A percentile compares a stretch with the other conserved stretches of the same genome.
Conservation (phyloP, 441 rosid species). For the Erodium moschatum region DNA sequence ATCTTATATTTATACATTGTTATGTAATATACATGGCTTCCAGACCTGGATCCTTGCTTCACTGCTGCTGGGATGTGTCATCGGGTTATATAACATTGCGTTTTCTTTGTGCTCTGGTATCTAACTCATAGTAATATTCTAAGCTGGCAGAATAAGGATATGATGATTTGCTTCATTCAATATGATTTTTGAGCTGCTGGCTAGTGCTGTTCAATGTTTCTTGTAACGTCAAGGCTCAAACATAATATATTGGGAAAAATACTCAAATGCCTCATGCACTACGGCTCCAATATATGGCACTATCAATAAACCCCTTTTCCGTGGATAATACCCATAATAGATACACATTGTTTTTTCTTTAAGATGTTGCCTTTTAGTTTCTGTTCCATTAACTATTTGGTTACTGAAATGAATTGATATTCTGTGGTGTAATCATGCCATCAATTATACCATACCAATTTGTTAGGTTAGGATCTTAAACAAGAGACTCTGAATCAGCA, state of each 20-base stretch:
- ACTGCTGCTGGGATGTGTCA: conserved; percentile 2
- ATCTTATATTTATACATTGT: too few species aligned
- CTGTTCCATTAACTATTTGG: too few species aligned
- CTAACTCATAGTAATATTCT: neutral
- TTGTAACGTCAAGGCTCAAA: too few species aligned
- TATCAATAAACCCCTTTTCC: neutral
- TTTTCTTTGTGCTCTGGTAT: neutral
- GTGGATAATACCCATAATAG: neutral
- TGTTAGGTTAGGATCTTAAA: too few species aligned
- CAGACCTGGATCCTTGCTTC: neutral
- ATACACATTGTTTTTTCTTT: neutral
- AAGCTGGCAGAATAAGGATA: neutral
- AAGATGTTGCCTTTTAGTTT: too few species aligned
- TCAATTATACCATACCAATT: too few species aligned
- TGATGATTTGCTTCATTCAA: neutral
- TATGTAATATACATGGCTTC: too few species aligned
- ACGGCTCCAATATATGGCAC: neutral
- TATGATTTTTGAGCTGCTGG: neutral
- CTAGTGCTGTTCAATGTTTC: neutral
- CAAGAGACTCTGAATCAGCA: too few species aligned
- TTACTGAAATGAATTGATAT: too few species aligned
- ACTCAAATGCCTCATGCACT: too few species aligned
- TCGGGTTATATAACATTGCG: neutral
- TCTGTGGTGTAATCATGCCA: too few species aligned
- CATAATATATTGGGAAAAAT: too few species aligned